Conservation (phyloP, 345 rosid species). For the Cardamine occulta region DNA sequence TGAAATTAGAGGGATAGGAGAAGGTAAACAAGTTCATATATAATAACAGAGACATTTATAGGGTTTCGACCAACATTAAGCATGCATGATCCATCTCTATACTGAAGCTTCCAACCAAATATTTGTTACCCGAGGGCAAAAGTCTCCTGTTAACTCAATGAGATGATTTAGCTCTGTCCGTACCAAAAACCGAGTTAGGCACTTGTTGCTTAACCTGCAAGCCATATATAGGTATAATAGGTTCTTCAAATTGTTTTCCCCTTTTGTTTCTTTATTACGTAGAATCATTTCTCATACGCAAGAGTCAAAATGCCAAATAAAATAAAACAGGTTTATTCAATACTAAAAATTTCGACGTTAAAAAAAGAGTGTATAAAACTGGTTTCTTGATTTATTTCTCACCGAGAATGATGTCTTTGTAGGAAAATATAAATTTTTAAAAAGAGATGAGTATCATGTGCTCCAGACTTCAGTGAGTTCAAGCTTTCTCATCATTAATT, state of each 20-base stretch:
- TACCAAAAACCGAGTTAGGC: neutral
- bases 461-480: constrained; percentile 7
- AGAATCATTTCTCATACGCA: neutral
- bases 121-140: too few species aligned
- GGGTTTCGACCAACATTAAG: neutral
- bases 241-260: neutral
- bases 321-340: neutral
- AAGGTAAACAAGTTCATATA: neutral
- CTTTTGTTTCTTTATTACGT: neutral
- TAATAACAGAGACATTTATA: neutral
- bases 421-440: neutral
- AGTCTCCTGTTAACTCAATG: neutral
- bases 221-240: too few species aligned
- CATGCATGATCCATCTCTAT: neutral
- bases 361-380: neutral
- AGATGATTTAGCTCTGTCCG: neutral
- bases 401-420: constrained; percentile 20
- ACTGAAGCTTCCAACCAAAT: neutral
- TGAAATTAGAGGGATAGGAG: neutral
- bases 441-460: neutral
- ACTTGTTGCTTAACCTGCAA: neutral
- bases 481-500: constrained; percentile 27
- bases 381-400: neutral
- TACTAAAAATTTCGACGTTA: neutral
- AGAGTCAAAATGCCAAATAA: neutral